A percentile compares a stretch with the other conserved stretches of the same genome.
These are phyloP conservation scores for Prunella vulgaris DNA, from an alignment of 257 asterid species.

Conservation along the genomic window DNA sequence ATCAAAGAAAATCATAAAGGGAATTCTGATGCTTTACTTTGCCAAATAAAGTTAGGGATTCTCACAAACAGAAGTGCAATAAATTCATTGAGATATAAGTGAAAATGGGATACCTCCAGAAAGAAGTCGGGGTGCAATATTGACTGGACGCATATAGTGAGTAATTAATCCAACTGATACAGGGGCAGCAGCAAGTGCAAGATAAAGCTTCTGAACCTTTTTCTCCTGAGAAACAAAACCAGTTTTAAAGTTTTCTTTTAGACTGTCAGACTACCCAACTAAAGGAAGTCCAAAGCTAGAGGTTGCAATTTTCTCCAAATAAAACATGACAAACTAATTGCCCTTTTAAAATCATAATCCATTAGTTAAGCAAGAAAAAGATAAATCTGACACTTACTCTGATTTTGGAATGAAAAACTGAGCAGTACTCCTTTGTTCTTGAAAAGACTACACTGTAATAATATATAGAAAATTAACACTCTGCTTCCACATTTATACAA, in stretches of 20 bases:
- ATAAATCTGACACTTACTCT: constrained; percentile 54
- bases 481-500: constrained; percentile 9
- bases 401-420: constrained; percentile 83
- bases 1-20: neutral
- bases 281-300: constrained; percentile 1
- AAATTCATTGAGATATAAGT: neutral
- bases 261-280: neutral
- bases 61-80: neutral
- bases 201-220: constrained; percentile 83
- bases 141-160: constrained; percentile 92
- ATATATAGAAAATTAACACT: constrained; percentile 20
- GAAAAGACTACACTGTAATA: constrained; percentile 73
- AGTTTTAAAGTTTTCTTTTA: neutral
- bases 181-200: constrained; percentile 89
- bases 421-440: constrained; percentile 85
- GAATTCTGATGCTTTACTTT: neutral
- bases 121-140: constrained; percentile 82
- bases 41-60: neutral
- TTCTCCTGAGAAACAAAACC: constrained; percentile 53
- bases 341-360: neutral
- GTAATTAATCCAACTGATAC: constrained; percentile 65
- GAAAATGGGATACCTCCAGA: constrained; percentile 55
- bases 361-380: constrained; percentile 1
- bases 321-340: neutral
- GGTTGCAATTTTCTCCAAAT: constrained; percentile 1